Conservation (phyloP, 2,329 filamentous ascomycete species). For the Venturia aucupariae region DNA sequence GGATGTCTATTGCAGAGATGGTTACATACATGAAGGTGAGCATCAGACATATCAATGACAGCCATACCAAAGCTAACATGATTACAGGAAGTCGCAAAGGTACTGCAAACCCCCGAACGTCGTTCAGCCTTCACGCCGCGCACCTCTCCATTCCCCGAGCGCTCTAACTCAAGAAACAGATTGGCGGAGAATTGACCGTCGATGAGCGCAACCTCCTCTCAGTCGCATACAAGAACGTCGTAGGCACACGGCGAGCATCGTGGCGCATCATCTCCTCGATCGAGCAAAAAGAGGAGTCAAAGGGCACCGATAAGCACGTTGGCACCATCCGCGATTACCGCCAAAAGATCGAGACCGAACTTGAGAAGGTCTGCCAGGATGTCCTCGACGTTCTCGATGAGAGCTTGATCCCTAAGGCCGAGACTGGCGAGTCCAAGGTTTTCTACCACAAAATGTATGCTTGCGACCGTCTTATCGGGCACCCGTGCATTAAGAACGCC, state of each 20-base stretch:
- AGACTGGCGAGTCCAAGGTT: constrained; percentile 97
- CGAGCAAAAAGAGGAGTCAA: constrained; percentile 99
- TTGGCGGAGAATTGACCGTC: constrained; percentile 58
- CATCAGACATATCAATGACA: constrained; percentile 18
- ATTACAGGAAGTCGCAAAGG: constrained; percentile 82
- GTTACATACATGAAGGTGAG: constrained; percentile 94
- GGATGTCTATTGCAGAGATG: constrained; percentile 56
- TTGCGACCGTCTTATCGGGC: constrained; percentile 1
- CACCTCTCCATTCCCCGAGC: background rate
- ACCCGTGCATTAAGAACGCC: background rate
- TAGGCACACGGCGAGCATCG: constrained; percentile 93
- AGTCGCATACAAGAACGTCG: constrained; percentile 99
- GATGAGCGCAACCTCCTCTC: constrained; percentile 85
- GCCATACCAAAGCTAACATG: constrained; percentile 25
- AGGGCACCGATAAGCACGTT: constrained; percentile 94
- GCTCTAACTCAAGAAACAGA: constrained; percentile 30
- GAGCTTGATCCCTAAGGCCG: constrained; percentile 87
- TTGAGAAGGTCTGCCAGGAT: constrained; percentile 97
- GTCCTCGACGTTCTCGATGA: constrained; percentile 91
- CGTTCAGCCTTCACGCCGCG: background rate
- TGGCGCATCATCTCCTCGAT: constrained; percentile 99
- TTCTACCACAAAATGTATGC: constrained; percentile 99
- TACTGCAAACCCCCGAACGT: constrained; percentile 31
- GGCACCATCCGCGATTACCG: constrained; percentile 92
- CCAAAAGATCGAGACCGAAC: constrained; percentile 94